Base-by-base conservation (phyloP, 768 basidiomycete genomes). In the Dictyophora rubrovolvata region DNA sequence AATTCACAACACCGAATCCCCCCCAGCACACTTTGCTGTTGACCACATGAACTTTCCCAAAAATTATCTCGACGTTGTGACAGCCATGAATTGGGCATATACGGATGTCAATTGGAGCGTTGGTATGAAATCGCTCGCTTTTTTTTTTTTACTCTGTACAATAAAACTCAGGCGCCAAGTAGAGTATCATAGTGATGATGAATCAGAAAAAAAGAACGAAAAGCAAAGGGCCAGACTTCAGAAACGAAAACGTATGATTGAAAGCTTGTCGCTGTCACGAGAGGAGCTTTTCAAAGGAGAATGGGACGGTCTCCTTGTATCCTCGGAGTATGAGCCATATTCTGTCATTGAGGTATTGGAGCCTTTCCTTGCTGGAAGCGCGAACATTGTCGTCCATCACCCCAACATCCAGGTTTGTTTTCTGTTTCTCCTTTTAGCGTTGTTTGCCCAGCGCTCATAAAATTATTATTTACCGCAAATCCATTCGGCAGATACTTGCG, bases 71-170 rank as follows among this genome's bases (percentile, higher is more conserved):
- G 73, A 77, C 17, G 76, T 85, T 11, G 72, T 91, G 59, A 74
- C 79, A 1, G 83, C 84, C 0, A 71, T 98, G 18, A 96, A 96
- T 69, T 99, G 95, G 95, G 88, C 89, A 21, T 87, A 89, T 11
- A 84, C 86, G 16, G 84, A 91, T 59, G 83, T 86, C 66, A 81
- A 84, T 18, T 88, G 93, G 64, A 77, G 72, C 12, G 84, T 89
- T 10, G 71, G 88, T 85, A 69, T 53, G 76, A 67, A 52, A 28
- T 42, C 37, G 35, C 28, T 42, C 59, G 34, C 47, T 54, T 17
- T 33, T 12, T 23, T 47, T 54, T 33, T 8, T 7, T 18, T 18
- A 56, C 23, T 48, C 9, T 49, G 50, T 59, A 63, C 59, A 65
- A 35, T 42, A 17, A 3, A 21, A 2, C 17, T 54, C 33, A n/a